Evolutionary conservation across 805 yeast species (phyloP).

Genomic region (Saturnispora serradocipensis): DNA sequence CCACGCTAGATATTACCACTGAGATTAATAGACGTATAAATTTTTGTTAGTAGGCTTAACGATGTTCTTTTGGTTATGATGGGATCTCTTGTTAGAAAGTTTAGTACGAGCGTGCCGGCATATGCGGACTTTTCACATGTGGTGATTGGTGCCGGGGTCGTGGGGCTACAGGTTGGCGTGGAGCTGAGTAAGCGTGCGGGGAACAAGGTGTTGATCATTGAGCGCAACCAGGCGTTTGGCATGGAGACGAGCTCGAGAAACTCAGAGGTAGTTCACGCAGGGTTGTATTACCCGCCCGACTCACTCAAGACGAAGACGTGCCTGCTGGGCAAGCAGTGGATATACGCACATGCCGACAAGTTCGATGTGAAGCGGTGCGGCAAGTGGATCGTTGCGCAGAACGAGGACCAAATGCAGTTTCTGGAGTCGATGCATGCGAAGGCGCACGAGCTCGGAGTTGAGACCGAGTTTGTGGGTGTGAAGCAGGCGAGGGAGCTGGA

Average conservation of each 20-base stretch:
- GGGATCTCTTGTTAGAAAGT: background rate
- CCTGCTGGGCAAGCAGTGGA: conserved; percentile 59
- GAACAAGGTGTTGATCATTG: conserved; percentile 54
- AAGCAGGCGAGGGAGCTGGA: background rate
- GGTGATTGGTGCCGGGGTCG: conserved; percentile 16
- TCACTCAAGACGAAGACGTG: conserved; percentile 64
- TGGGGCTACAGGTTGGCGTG: background rate
- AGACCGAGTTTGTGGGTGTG: background rate
- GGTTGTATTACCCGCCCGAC: conserved; percentile 66
- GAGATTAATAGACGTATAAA: background rate
- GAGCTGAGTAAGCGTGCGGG: background rate
- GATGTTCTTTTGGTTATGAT: background rate
- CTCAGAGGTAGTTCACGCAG: conserved; percentile 91
- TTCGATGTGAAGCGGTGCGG: conserved; percentile 63
- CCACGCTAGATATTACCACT: background rate
- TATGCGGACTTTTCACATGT: conserved; percentile 15
- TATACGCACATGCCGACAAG: conserved; percentile 47
- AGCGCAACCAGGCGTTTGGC: conserved; percentile 57
- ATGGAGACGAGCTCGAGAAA: conserved; percentile 82
- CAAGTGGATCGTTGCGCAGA: conserved; percentile 83
- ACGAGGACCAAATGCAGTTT: conserved; percentile 50
- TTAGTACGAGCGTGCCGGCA: background rate
- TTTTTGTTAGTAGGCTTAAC: background rate
- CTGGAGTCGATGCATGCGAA: conserved; percentile 41
- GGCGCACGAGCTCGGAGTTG: background rate